Base-by-base conservation (phyloP, 495 filamentous ascomycete species). In the Xylaria telfairii region DNA sequence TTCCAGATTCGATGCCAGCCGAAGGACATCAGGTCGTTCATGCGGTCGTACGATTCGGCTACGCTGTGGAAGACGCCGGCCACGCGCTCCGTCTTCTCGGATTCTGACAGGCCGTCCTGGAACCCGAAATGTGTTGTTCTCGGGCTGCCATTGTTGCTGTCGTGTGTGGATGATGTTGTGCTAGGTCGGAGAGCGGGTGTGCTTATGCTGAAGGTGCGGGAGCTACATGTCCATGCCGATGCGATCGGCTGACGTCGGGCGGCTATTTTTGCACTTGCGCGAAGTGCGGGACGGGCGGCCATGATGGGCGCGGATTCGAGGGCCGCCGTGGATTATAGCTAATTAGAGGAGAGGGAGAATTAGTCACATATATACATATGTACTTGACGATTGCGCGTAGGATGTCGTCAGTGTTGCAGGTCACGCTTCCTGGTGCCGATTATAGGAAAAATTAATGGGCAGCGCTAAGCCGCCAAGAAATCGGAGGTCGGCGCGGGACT, bases 1-100 rank as follows among this genome's bases (percentile, higher is more conserved):
- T 99, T 99, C 96, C 96, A 99, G 60, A 98, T 84, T 19, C 96
- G 92, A 82, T 99, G 96, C 83, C 97, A 94, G 44, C 94, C 94
- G 32, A 98, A 89, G 51, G 95, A 98, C 96, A 99, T 98, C 62
- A 98, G 88, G 81, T 99, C 96, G 87, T 99, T 99, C 96, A 99
- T 99, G 73, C 89, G 90, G 79, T 98, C 95, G 85, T 96, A 90
- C 34, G 90, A 93, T 60, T 93, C 88, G 73, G 96, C 95, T 61
- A 99, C 95, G 78, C 93, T 97, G 81, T 94, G 96, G 86, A 98
- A 99, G 71, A 99, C 96, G 51, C 88, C 88, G 73, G 90, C 91
- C 28, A 98, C 96, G 24, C 77, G 78, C 74, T 83, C 78, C 37
- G 75, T 77, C 82, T 99, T 99, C 76, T 95, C 86, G 12, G 90